Evolutionary conservation across 768 basidiomycete genomes (phyloP).

Genomic region (Tulasnella sp.): DNA sequence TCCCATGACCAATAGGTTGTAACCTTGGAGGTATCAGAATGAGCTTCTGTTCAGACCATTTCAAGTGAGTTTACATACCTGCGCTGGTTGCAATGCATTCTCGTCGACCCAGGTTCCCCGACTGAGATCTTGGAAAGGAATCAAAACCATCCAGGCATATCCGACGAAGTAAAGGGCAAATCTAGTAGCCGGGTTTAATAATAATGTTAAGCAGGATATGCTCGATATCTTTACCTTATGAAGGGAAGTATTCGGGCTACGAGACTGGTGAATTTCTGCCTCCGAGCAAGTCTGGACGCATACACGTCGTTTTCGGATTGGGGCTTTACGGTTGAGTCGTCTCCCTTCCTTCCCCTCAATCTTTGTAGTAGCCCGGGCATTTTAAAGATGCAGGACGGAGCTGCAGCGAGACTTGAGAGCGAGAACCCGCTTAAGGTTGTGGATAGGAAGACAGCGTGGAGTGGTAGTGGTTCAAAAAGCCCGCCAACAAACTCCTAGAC

Average conservation of each 20-base stretch:
- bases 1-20: conserved; percentile 89
- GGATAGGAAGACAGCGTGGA: background rate
- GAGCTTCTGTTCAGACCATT: background rate
- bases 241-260: conserved; percentile 19
- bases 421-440: background rate
- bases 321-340: background rate
- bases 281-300: conserved; percentile 12
- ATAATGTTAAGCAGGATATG: background rate
- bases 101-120: conserved; percentile 83
- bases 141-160: conserved; percentile 75
- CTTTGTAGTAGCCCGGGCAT: conserved; percentile 13
- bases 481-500: background rate
- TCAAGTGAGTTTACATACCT: conserved; percentile 48
- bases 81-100: conserved; percentile 89
- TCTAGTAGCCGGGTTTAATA: conserved; percentile 34
- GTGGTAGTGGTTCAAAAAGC: conserved; percentile 6
- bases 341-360: background rate
- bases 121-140: conserved; percentile 65
- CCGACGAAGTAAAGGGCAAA: conserved; percentile 57
- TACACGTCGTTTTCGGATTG: conserved; percentile 9
- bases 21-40: conserved; percentile 50
- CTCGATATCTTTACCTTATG: background rate
- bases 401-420: background rate
- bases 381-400: background rate
- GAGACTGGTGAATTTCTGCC: background rate